Evolutionary conservation across 1,139 yeast genomes (phyloP).

Genomic region (Geotrichum histeridarum): DNA sequence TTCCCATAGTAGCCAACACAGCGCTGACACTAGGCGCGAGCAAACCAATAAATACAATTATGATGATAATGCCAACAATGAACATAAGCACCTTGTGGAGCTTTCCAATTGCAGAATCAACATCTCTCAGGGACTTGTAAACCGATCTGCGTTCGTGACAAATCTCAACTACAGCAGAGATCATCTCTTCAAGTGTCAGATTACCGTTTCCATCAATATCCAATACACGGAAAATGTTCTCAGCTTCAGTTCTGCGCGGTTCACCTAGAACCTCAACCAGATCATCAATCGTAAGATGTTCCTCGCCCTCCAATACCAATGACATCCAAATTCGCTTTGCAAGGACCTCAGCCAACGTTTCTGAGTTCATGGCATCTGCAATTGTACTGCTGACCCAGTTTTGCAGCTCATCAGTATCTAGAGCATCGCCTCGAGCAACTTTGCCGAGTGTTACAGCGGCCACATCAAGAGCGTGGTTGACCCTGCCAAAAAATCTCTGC

Average conservation of each 20-base stretch:
- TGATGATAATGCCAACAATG: conserved; percentile 35
- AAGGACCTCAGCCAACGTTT: conserved; percentile 32
- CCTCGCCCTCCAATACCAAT: conserved; percentile 40
- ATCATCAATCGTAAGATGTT: conserved; percentile 36
- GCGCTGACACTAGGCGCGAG: conserved; percentile 41
- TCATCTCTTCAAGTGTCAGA: conserved; percentile 40
- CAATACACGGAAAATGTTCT: conserved; percentile 35
- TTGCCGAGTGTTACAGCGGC: conserved; percentile 34
- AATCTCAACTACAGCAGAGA: conserved; percentile 34
- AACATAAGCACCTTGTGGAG: conserved; percentile 38
- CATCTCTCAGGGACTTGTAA: conserved; percentile 39
- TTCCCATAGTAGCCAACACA: conserved; percentile 42
- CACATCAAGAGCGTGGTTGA: conserved; percentile 33
- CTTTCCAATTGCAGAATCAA: conserved; percentile 41
- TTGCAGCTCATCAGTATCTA: conserved; percentile 14
- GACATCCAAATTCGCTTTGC: conserved; percentile 43
- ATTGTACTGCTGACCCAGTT: conserved; percentile 33
- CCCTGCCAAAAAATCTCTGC: conserved; percentile 29
- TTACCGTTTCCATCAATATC: conserved; percentile 40
- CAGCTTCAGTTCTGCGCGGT: conserved; percentile 33
- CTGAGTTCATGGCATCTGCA: conserved; percentile 36
- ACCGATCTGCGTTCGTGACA: conserved; percentile 38
- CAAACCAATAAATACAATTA: conserved; percentile 41
- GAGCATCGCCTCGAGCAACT: conserved; percentile 28
- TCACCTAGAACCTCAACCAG: conserved; percentile 38